These are phyloP conservation scores for Fraxinus paxiana DNA, from an alignment of 305 asterid genomes.

Conservation along the genomic window DNA sequence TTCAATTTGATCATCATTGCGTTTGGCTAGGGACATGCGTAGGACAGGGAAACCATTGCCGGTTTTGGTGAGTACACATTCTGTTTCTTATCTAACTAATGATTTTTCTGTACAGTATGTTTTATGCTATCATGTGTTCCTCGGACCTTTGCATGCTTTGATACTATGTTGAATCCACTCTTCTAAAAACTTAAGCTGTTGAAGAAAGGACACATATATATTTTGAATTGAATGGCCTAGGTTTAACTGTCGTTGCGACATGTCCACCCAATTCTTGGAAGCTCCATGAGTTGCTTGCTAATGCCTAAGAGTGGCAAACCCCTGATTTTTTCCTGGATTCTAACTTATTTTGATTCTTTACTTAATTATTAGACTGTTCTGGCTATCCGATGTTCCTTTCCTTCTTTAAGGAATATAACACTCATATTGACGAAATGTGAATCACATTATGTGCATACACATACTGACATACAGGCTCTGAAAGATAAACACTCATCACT, in stretches of 20 bases:
- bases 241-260: background rate
- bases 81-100: background rate
- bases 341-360: background rate
- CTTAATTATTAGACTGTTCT: background rate
- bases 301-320: background rate
- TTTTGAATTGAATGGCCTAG: background rate
- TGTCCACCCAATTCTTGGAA: background rate
- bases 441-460: background rate
- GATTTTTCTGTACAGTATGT: background rate
- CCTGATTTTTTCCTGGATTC: background rate
- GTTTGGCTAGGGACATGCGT: constrained; percentile 96
- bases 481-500: background rate
- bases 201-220: background rate
- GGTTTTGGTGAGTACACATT: constrained; percentile 64
- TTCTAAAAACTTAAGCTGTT: background rate
- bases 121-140: background rate
- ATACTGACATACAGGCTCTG: background rate
- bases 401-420: background rate
- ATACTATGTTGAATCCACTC: background rate
- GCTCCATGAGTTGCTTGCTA: background rate
- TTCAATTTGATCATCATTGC: constrained; percentile 98
- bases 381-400: background rate
- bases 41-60: constrained; percentile 86
- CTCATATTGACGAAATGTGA: background rate
- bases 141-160: background rate